These are phyloP conservation scores for Ganoderma lucidum DNA, from an alignment of 1,284 basidiomycete genomes.

Conservation along the genomic window DNA sequence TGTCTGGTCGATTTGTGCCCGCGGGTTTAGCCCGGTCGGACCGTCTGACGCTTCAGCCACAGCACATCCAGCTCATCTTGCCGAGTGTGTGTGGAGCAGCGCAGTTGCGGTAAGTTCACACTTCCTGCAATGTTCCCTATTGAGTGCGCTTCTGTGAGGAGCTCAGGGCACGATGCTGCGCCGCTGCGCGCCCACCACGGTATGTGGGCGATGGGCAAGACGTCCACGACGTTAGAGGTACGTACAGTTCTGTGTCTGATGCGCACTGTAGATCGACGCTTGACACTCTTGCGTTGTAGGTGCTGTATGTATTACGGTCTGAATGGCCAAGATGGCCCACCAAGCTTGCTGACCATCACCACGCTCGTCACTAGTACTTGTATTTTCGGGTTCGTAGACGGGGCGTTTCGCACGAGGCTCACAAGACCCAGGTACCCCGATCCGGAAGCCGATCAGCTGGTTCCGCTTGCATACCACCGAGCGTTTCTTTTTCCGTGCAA, in stretches of 20 bases:
- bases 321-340: conserved; percentile 1
- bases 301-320: conserved; percentile 16
- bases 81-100: conserved; percentile 5
- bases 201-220: conserved; percentile 3
- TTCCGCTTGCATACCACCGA: conserved; percentile 20
- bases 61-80: not conserved
- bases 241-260: conserved; percentile 12
- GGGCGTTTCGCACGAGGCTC: conserved; percentile 25
- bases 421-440: conserved; percentile 31
- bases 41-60: conserved; percentile 11
- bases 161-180: conserved; percentile 16
- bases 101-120: conserved; percentile 20
- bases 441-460: conserved; percentile 33
- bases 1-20: not conserved
- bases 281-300: conserved; percentile 6
- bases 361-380: not conserved
- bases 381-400: conserved; percentile 6
- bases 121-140: conserved; percentile 10
- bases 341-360: conserved; percentile 19
- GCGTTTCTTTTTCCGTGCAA: conserved; percentile 25
- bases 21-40: conserved; percentile 16
- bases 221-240: conserved; percentile 3
- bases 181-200: conserved; percentile 12
- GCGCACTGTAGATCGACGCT: conserved; percentile 1
- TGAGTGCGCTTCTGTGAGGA: conserved; percentile 18